A percentile compares a stretch with the other conserved stretches of the same genome.
These are phyloP conservation scores for Podila horticola DNA, from an alignment of 192 early-diverging fungal species.

Conservation along the genomic window DNA sequence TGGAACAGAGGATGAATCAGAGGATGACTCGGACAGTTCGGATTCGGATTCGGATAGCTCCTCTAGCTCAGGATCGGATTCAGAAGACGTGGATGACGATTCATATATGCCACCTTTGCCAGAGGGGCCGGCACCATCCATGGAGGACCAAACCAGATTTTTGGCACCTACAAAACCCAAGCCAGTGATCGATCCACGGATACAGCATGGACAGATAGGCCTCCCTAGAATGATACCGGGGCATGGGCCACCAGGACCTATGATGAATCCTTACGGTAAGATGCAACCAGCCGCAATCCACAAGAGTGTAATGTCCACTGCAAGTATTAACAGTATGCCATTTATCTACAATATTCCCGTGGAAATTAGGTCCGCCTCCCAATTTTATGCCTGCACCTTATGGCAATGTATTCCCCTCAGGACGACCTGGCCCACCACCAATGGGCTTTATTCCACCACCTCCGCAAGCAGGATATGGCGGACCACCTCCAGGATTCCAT, in stretches of 20 bases:
- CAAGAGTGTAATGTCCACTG: background rate
- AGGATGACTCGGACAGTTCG: slow-evolving; percentile 17
- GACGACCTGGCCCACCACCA: slow-evolving; percentile 21
- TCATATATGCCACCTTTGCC: slow-evolving; percentile 41
- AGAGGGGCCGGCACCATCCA: slow-evolving; percentile 29
- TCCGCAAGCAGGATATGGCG: slow-evolving; percentile 10
- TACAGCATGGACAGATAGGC: slow-evolving; percentile 16
- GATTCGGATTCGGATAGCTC: slow-evolving; percentile 23
- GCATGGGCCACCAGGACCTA: slow-evolving; percentile 10
- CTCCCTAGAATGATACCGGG: slow-evolving; percentile 15
- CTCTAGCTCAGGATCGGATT: slow-evolving; percentile 23
- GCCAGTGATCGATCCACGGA: slow-evolving; percentile 10
- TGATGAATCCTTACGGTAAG: slow-evolving; percentile 25
- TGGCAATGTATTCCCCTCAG: slow-evolving; percentile 18
- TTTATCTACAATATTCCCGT: background rate
- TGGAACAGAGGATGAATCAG: slow-evolving; percentile 6
- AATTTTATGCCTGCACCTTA: slow-evolving; percentile 19
- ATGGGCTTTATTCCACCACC: background rate
- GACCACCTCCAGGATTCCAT: slow-evolving; percentile 14
- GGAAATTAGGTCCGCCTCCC: slow-evolving; percentile 8
- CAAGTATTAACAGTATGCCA: background rate
- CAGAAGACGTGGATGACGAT: slow-evolving; percentile 27
- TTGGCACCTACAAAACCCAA: slow-evolving; percentile 23
- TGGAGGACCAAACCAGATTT: slow-evolving; percentile 16
- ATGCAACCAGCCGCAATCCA: too few relatives aligned